Percentiles rank a stretch among this genome's conserved stretches.
Conservation (phyloP, 2,329 filamentous ascomycete genomes). For the Chaetomium sp. region DNA sequence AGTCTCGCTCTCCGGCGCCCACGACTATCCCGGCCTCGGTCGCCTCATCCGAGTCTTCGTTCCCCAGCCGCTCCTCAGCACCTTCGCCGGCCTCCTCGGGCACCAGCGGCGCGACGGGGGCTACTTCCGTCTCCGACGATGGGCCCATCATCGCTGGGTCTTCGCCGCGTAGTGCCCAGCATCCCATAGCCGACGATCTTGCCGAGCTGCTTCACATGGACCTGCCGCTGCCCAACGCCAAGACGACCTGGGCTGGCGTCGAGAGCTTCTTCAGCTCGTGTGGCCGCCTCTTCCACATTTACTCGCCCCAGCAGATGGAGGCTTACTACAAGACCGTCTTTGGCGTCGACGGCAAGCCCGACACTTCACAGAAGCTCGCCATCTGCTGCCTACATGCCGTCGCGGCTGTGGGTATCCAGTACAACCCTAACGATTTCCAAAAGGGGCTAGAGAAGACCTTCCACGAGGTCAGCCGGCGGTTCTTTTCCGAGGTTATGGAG, state of each 20-base stretch:
- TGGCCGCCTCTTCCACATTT: slow-evolving; percentile 27
- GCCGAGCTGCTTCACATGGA: slow-evolving; percentile 15
- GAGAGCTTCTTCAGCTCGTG: slow-evolving; percentile 25
- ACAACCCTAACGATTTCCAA: slow-evolving; percentile 19
- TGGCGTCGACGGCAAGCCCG: slow-evolving; percentile 8
- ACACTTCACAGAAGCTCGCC: slow-evolving; percentile 15
- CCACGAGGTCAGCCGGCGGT: slow-evolving; percentile 26
- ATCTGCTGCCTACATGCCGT: slow-evolving; percentile 25
- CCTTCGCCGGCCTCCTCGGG: neutral
- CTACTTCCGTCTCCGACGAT: neutral
- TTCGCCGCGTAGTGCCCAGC: neutral
- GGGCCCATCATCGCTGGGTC: neutral
- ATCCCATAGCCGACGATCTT: neutral
- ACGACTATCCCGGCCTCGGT: neutral
- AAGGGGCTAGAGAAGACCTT: slow-evolving; percentile 15
- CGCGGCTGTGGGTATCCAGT: slow-evolving; percentile 27
- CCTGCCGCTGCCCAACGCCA: slow-evolving; percentile 20
- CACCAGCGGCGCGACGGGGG: neutral
- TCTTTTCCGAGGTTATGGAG: slow-evolving; percentile 26
- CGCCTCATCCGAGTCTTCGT: neutral
- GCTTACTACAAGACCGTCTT: slow-evolving; percentile 19
- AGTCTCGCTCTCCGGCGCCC: neutral
- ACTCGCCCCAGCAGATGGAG: slow-evolving; percentile 22
- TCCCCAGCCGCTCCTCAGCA: neutral
- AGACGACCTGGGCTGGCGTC: slow-evolving; percentile 18